Conservation (phyloP, 305 asterid genomes). For the Rubia balearica region DNA sequence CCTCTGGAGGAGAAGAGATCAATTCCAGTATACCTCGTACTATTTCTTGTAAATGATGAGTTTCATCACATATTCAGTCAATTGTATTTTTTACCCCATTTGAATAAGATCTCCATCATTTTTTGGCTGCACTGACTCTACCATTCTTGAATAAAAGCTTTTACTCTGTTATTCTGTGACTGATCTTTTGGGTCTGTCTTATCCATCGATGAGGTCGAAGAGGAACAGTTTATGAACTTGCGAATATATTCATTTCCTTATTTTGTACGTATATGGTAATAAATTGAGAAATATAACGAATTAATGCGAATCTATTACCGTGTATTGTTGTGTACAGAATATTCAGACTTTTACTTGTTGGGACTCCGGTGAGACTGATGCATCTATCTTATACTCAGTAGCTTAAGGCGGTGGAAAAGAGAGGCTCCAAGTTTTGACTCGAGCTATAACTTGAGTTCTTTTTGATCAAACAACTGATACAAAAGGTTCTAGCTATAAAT, state of each 20-base stretch:
- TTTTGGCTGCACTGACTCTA: neutral
- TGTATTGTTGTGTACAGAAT: too few species aligned
- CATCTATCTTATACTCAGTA: neutral
- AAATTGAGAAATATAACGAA: too few species aligned
- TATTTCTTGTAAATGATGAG: neutral
- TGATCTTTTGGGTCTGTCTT: slow-evolving; percentile 10
- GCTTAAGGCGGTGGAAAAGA: neutral
- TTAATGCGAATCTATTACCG: too few species aligned
- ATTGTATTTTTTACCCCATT: neutral
- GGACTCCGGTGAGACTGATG: too few species aligned
- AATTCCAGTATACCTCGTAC: neutral
- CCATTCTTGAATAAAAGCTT: neutral
- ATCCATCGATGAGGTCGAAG: too few species aligned
- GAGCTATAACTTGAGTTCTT: neutral
- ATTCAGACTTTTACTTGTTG: too few species aligned
- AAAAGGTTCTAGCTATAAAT: too few species aligned
- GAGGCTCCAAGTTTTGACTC: neutral
- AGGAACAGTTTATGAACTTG: too few species aligned
- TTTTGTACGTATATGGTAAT: too few species aligned
- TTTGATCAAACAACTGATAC: too few species aligned
- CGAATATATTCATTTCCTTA: too few species aligned
- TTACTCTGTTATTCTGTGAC: neutral
- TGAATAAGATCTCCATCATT: neutral
- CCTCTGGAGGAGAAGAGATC: neutral
- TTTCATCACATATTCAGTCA: neutral